Evolutionary conservation across 2,329 filamentous ascomycete genomes (phyloP), one percentile per base, ranked within the genome.

Genomic region (Pseudofabraea citricarpa): DNA sequence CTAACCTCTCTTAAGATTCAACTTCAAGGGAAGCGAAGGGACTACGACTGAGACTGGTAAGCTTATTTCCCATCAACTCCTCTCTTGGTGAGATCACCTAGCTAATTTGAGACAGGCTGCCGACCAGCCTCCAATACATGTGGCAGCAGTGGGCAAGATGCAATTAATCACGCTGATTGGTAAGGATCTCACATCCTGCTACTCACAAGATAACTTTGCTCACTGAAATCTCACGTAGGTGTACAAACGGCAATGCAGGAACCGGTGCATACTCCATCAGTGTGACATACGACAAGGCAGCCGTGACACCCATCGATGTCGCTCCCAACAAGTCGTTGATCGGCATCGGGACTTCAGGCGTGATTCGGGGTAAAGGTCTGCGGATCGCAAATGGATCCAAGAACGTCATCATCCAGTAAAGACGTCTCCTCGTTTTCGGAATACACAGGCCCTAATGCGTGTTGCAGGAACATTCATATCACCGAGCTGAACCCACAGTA

Each of bases 401-500:
- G 22, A 59, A 60, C 33, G 41, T 55, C 27, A 55, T 60, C 31
- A 56, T 56, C 26, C 50, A 56, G 43, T n/a, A n/a, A n/a, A n/a
- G n/a, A n/a, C n/a, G n/a, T n/a, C n/a, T n/a, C n/a, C n/a, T n/a
- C n/a, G n/a, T n/a, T n/a, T n/a, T n/a, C n/a, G n/a, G n/a, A n/a
- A n/a, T n/a, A n/a, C n/a, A n/a, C n/a, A n/a, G n/a, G n/a, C n/a
- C n/a, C n/a, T n/a, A n/a, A n/a, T n/a, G n/a, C n/a, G n/a, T n/a
- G n/a, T n/a, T n/a, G n/a, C n/a, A n/a, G n/a, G n/a, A 57, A 59
- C 44, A 46, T 59, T 23, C 52, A 58, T 36, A 52, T 57, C 44
- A 51, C 48, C 4, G 54, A 63, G 24, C 47, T 67, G 22, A 65
- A 65, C 56, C 62, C 63, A 13, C 48, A 63, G 42, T 61, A 60